Conservation (phyloP, 805 yeast genomes). For the Nakazawaea wyomingensis region DNA sequence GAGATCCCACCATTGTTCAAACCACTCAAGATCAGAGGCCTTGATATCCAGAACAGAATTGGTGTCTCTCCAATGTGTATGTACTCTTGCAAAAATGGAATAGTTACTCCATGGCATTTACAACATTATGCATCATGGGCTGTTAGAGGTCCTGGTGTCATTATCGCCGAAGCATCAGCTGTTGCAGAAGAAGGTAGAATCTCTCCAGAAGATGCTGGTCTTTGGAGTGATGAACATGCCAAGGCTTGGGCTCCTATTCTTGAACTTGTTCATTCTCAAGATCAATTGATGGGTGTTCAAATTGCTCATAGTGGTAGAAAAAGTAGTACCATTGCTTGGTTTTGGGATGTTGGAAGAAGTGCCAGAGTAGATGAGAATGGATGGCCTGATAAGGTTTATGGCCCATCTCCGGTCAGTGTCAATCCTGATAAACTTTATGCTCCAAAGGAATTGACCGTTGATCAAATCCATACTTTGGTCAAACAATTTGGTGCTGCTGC, state of each 20-base stretch:
- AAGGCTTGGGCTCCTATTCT: conserved; percentile 32
- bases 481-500: conserved; percentile 41
- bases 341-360: conserved; percentile 25
- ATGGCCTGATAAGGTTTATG: conserved; percentile 38
- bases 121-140: conserved; percentile 45
- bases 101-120: conserved; percentile 40
- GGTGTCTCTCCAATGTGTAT: conserved; percentile 56
- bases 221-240: conserved; percentile 48
- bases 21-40: conserved; percentile 36
- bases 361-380: conserved; percentile 33
- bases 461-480: conserved; percentile 37
- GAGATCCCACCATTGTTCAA: conserved; percentile 34
- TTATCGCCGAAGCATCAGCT: conserved; percentile 38
- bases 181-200: conserved; percentile 18
- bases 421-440: conserved; percentile 14
- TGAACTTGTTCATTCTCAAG: conserved; percentile 41
- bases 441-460: conserved; percentile 38
- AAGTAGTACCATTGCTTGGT: conserved; percentile 29
- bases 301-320: conserved; percentile 54
- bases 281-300: conserved; percentile 45
- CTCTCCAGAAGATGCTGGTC: conserved; percentile 31
- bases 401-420: conserved; percentile 36
- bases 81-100: conserved; percentile 39
- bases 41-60: conserved; percentile 42
- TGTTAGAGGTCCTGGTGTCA: conserved; percentile 43